These are phyloP conservation scores for Syncephalastrum sp. DNA, from an alignment of 371 early-diverging fungal genomes.

Conservation along the genomic window DNA sequence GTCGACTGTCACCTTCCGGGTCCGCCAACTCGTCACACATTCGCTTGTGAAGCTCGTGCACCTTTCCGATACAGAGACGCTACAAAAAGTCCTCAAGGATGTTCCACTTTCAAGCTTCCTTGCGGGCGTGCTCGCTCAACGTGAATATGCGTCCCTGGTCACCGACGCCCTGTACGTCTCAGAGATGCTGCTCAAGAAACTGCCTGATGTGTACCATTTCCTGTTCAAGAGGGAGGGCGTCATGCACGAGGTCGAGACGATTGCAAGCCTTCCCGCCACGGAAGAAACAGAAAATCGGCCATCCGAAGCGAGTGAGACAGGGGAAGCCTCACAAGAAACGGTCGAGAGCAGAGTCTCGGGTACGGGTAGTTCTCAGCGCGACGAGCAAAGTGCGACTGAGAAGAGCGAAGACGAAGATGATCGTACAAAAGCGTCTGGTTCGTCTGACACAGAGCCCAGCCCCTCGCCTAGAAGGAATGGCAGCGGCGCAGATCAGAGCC, in stretches of 20 bases:
- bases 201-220: slow-evolving; percentile 52
- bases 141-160: slow-evolving; percentile 55
- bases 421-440: slow-evolving; percentile 10
- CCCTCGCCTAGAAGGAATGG: neutral
- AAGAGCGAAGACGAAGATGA: slow-evolving; percentile 17
- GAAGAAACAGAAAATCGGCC: slow-evolving; percentile 12
- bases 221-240: slow-evolving; percentile 69
- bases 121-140: slow-evolving; percentile 58
- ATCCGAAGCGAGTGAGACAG: slow-evolving; percentile 3
- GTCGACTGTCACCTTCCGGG: slow-evolving; percentile 54
- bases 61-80: slow-evolving; percentile 33
- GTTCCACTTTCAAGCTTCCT: slow-evolving; percentile 59
- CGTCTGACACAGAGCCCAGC: neutral
- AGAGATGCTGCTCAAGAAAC: slow-evolving; percentile 53
- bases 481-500: slow-evolving; percentile 8
- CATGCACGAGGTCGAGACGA: slow-evolving; percentile 50
- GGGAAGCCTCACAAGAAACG: neutral
- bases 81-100: slow-evolving; percentile 38
- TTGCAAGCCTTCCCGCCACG: slow-evolving; percentile 31
- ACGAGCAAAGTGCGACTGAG: slow-evolving; percentile 7
- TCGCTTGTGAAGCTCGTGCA: slow-evolving; percentile 56
- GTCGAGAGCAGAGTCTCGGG: slow-evolving; percentile 3
- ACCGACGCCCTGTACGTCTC: slow-evolving; percentile 58
- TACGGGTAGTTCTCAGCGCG: slow-evolving; percentile 4
- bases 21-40: slow-evolving; percentile 57